These are phyloP conservation scores for Fusarium duplospermum DNA, from an alignment of 2,329 filamentous ascomycete species.

Conservation along the genomic window DNA sequence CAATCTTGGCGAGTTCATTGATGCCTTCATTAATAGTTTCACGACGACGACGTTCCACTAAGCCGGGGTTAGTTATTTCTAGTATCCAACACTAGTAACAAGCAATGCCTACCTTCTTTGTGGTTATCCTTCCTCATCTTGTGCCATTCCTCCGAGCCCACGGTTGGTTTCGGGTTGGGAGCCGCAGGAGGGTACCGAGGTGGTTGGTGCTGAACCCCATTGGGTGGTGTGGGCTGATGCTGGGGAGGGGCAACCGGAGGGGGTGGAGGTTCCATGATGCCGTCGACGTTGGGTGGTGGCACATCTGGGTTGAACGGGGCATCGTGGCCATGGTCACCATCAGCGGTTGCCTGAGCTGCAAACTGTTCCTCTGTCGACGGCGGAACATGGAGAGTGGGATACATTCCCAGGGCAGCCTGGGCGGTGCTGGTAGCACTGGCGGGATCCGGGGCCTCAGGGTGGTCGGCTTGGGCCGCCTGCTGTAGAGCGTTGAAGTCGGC, in stretches of 20 bases:
- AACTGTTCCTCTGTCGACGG: constrained; percentile 70
- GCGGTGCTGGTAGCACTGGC: constrained; percentile 69
- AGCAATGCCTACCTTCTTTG: constrained; percentile 82
- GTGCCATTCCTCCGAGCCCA: constrained; percentile 98
- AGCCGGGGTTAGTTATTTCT: constrained; percentile 39
- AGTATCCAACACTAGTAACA: neutral
- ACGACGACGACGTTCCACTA: constrained; percentile 94
- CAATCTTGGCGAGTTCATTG: constrained; percentile 97
- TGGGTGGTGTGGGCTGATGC: constrained; percentile 51
- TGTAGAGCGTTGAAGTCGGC: constrained; percentile 69
- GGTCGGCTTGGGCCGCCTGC: constrained; percentile 61
- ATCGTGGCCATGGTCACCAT: constrained; percentile 50
- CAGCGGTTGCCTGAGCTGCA: constrained; percentile 60
- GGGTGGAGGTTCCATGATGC: constrained; percentile 44
- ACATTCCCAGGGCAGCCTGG: constrained; percentile 69
- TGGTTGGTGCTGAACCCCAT: constrained; percentile 52
- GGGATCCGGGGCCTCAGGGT: constrained; percentile 61
- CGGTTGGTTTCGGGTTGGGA: constrained; percentile 77
- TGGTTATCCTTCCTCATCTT: constrained; percentile 97
- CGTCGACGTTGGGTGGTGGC: constrained; percentile 45
- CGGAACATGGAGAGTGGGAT: constrained; percentile 69
- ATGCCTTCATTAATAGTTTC: constrained; percentile 99
- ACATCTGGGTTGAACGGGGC: constrained; percentile 48
- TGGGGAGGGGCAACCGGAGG: constrained; percentile 37
- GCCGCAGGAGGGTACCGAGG: constrained; percentile 52